Evolutionary conservation across 208 protist genomes (phyloP).

Genomic region (Strigomonas oncopelti): DNA sequence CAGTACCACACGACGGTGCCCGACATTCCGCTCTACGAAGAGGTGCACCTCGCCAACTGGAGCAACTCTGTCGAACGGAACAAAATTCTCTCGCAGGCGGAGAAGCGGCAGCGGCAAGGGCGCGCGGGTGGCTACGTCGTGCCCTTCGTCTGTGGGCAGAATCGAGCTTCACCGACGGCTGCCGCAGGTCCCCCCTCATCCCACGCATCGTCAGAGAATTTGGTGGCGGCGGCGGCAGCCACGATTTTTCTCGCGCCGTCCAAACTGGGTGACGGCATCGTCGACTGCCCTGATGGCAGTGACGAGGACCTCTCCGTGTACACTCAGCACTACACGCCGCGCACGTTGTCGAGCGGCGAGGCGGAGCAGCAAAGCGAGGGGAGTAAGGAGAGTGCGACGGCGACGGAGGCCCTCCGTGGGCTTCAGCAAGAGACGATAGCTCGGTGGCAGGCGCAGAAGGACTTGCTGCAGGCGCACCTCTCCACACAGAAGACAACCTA

Average conservation of each 20-base stretch:
- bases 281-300: slow-evolving; percentile 72
- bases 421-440: background rate
- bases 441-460: background rate
- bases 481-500: slow-evolving; percentile 12
- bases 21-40: slow-evolving; percentile 47
- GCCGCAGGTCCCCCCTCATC: too few relatives aligned
- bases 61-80: too few relatives aligned
- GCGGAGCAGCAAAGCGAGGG: background rate
- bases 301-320: slow-evolving; percentile 33
- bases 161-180: too few relatives aligned
- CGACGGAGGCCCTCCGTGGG: background rate
- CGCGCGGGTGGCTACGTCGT: slow-evolving; percentile 44
- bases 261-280: slow-evolving; percentile 57
- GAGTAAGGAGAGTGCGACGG: background rate
- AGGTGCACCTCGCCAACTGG: background rate
- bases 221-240: slow-evolving; percentile 11
- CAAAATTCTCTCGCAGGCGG: background rate
- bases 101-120: slow-evolving; percentile 14
- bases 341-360: background rate
- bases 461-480: background rate
- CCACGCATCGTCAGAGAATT: background rate
- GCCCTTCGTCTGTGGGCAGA: slow-evolving; percentile 35
- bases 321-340: background rate
- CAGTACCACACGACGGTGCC: slow-evolving; percentile 42
- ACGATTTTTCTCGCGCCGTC: slow-evolving; percentile 58